Conservation (phyloP, 805 yeast genomes). For the Blastobotrys parvus region DNA sequence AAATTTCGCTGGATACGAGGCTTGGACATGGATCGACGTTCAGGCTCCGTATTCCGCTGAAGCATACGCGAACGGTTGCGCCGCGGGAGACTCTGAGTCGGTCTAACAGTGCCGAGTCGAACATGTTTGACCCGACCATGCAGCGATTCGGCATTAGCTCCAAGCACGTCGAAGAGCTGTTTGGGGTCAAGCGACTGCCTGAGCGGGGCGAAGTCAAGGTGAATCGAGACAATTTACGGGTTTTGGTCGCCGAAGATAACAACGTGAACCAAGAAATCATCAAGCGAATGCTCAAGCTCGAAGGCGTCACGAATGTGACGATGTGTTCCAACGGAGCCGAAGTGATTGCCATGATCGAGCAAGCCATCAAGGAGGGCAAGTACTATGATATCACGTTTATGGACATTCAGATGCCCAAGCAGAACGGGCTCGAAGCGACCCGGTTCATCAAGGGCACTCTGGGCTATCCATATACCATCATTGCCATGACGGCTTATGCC, state of each 20-base stretch:
- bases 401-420: slow-evolving; percentile 97
- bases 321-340: slow-evolving; percentile 89
- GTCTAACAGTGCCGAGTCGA: background rate
- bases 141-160: background rate
- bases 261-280: slow-evolving; percentile 91
- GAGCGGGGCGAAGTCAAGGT: background rate
- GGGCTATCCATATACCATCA: slow-evolving; percentile 63
- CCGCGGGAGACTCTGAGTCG: background rate
- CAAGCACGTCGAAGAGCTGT: background rate
- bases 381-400: slow-evolving; percentile 71
- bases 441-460: slow-evolving; percentile 57
- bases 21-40: slow-evolving; percentile 81
- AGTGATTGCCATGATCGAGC: slow-evolving; percentile 62
- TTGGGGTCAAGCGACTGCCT: background rate
- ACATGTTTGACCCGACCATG: background rate
- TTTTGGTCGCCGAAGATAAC: slow-evolving; percentile 91
- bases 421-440: slow-evolving; percentile 86
- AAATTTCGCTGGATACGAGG: slow-evolving; percentile 48
- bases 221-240: slow-evolving; percentile 21
- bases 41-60: slow-evolving; percentile 53
- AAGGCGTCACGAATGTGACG: slow-evolving; percentile 63
- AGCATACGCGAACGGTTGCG: background rate
- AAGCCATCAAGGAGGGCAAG: slow-evolving; percentile 27
- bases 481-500: slow-evolving; percentile 92
- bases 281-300: slow-evolving; percentile 75